phyloP scores from a whole-genome alignment of 2,329 filamentous ascomycete species.

The Podosphaera aphanis region DNA sequence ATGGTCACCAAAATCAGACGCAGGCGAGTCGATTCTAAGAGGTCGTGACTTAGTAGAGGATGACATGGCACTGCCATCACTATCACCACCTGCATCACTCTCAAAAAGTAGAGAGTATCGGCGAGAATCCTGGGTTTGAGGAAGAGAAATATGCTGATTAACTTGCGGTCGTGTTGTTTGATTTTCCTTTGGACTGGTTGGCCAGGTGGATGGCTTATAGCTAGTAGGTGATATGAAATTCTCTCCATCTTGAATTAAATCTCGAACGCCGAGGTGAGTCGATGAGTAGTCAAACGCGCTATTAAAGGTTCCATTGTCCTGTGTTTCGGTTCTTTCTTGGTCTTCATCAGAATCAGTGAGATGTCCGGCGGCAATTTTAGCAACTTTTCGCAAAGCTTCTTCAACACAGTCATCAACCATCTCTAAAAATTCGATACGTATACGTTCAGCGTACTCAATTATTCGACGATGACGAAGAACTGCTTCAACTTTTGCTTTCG shows the following conservation, averaged over 20 bases:
- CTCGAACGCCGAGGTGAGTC: conserved; percentile 22
- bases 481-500: conserved; percentile 75
- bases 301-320: conserved; percentile 28
- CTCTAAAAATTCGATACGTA: conserved; percentile 78
- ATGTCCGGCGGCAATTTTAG: conserved; percentile 64
- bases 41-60: conserved; percentile 49
- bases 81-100: conserved; percentile 52
- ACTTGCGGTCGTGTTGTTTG: conserved; percentile 73
- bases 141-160: conserved; percentile 31
- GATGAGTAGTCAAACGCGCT: conserved; percentile 35
- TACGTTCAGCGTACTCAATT: conserved; percentile 86
- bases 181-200: conserved; percentile 74
- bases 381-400: conserved; percentile 72
- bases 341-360: conserved; percentile 45
- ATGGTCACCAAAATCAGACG: conserved; percentile 60
- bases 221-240: conserved; percentile 24
- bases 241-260: conserved; percentile 16
- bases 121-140: conserved; percentile 39
- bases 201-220: conserved; percentile 47
- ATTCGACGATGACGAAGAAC: conserved; percentile 79
- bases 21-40: conserved; percentile 65
- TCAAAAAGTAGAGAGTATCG: conserved; percentile 61
- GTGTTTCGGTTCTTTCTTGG: conserved; percentile 20
- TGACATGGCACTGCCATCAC: conserved; percentile 72
- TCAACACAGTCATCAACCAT: conserved; percentile 91